phyloP scores from a whole-genome alignment of 768 basidiomycete genomes.

The Lactifluus volemus region DNA sequence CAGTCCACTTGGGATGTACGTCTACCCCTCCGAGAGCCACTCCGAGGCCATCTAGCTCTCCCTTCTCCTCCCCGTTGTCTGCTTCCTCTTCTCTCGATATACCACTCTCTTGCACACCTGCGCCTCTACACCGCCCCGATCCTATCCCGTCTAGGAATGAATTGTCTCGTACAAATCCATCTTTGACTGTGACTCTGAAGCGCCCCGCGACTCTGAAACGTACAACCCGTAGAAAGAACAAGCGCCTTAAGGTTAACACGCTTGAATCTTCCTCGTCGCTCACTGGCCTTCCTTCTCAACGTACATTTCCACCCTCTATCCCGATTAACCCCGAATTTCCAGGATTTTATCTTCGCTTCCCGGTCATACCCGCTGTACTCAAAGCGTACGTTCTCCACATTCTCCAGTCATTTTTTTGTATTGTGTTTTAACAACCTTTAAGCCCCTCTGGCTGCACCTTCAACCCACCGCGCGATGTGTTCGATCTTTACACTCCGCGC shows the following conservation, averaged over 20 bases:
- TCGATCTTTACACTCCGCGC: slow-evolving; percentile 73
- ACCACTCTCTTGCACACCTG: slow-evolving; percentile 9
- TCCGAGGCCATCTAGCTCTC: slow-evolving; percentile 8
- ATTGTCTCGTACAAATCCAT: neutral
- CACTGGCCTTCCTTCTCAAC: slow-evolving; percentile 27
- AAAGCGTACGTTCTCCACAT: neutral
- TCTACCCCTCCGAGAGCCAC: slow-evolving; percentile 14
- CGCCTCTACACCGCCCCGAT: neutral
- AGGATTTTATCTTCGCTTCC: slow-evolving; percentile 64
- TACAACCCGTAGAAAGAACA: neutral
- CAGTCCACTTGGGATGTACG: slow-evolving; percentile 13
- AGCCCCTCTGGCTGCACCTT: slow-evolving; percentile 35
- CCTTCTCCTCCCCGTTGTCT: slow-evolving; percentile 16
- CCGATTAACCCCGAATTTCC: slow-evolving; percentile 42
- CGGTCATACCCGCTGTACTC: slow-evolving; percentile 36
- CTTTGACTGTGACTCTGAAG: neutral
- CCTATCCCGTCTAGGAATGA: neutral
- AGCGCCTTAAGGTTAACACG: neutral
- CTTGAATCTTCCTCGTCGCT: neutral
- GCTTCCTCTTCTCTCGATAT: slow-evolving; percentile 11
- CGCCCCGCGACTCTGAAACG: neutral
- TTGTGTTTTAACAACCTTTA: neutral
- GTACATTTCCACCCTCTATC: slow-evolving; percentile 45
- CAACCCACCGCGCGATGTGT: slow-evolving; percentile 48
- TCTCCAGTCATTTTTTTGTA: neutral